Evolutionary conservation across 106 monocot species (phyloP).

Genomic region (Dioscorea dumetorum): DNA sequence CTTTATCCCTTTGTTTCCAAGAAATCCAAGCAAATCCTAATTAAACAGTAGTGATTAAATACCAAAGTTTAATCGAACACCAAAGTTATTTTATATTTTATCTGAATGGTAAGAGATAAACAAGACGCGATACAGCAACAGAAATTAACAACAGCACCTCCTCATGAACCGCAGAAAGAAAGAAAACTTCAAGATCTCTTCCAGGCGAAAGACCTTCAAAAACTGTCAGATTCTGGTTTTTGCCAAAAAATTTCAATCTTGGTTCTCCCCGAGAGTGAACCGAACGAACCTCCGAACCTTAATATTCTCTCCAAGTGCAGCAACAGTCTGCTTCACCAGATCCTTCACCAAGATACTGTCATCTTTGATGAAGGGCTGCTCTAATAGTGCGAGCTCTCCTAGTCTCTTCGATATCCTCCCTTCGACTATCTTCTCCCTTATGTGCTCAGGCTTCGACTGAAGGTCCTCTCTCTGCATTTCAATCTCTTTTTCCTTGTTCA

Average conservation of each 20-base stretch:
- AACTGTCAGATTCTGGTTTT: neutral
- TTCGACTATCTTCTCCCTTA: slow-evolving; percentile 89
- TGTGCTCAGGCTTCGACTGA: slow-evolving; percentile 72
- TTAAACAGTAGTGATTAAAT: too few relatives aligned
- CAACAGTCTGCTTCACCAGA: slow-evolving; percentile 86
- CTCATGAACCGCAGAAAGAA: too few relatives aligned
- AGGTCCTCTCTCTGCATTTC: slow-evolving; percentile 93
- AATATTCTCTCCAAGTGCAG: slow-evolving; percentile 87
- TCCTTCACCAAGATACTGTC: slow-evolving; percentile 83
- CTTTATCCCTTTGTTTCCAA: too few relatives aligned
- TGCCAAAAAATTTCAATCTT: slow-evolving; percentile 12
- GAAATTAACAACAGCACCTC: too few relatives aligned
- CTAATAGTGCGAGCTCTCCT: slow-evolving; percentile 67
- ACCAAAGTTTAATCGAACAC: too few relatives aligned
- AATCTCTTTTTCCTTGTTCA: slow-evolving; percentile 65
- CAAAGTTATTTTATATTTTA: too few relatives aligned
- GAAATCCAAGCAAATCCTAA: too few relatives aligned
- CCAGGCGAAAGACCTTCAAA: too few relatives aligned
- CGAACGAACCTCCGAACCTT: slow-evolving; percentile 68
- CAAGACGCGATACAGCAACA: too few relatives aligned
- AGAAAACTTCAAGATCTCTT: too few relatives aligned
- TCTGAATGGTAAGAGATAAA: too few relatives aligned
- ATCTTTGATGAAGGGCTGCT: slow-evolving; percentile 86
- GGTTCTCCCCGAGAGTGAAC: slow-evolving; percentile 71
- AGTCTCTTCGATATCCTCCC: slow-evolving; percentile 90